Conservation (phyloP, 306 rosid genomes). For the Dryas alaskensis region DNA sequence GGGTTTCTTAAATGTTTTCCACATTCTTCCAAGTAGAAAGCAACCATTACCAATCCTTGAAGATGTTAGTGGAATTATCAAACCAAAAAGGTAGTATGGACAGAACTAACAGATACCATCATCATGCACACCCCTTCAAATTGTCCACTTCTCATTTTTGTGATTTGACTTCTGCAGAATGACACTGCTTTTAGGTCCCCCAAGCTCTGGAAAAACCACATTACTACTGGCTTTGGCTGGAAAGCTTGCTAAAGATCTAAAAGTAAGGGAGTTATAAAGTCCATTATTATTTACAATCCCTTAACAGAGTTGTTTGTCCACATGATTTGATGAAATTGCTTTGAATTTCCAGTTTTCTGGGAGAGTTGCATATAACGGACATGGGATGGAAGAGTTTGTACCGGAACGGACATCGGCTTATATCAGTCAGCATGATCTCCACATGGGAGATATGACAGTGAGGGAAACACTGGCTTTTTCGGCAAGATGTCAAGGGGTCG, state of each 20-base stretch:
- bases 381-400: slow-evolving; percentile 66
- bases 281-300: background rate
- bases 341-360: slow-evolving; percentile 44
- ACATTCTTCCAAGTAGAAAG: slow-evolving; percentile 31
- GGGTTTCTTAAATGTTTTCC: slow-evolving; percentile 31
- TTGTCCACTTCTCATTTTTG: slow-evolving; percentile 10
- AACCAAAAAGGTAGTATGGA: slow-evolving; percentile 27
- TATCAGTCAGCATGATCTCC: slow-evolving; percentile 74
- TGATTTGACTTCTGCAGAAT: slow-evolving; percentile 49
- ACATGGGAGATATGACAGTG: slow-evolving; percentile 68
- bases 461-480: slow-evolving; percentile 84
- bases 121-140: background rate
- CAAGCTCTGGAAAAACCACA: slow-evolving; percentile 85
- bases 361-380: slow-evolving; percentile 60
- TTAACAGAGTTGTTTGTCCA: background rate
- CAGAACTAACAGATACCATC: background rate
- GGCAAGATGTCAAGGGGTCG: slow-evolving; percentile 84
- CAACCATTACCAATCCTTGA: slow-evolving; percentile 30
- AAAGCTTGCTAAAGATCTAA: slow-evolving; percentile 48
- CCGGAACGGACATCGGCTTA: slow-evolving; percentile 78
- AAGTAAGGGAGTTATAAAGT: slow-evolving; percentile 19
- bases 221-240: slow-evolving; percentile 73
- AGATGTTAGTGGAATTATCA: slow-evolving; percentile 39
- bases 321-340: background rate
- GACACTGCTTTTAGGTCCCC: slow-evolving; percentile 92